Evolutionary conservation across 352 stramenopile genomes (phyloP).

Genomic region (Pythium plurisporium): DNA sequence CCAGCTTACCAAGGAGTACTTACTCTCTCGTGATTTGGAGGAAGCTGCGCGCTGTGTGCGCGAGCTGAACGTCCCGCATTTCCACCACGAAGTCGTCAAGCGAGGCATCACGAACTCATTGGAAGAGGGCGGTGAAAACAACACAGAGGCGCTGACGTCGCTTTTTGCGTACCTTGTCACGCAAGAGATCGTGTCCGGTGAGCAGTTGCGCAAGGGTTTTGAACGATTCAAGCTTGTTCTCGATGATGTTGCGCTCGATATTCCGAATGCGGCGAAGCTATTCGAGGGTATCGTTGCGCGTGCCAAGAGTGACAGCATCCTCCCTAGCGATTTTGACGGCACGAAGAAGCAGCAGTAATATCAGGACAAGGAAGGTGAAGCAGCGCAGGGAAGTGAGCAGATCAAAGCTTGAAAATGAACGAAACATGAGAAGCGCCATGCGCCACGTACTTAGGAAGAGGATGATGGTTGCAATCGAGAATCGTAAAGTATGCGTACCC

Average conservation of each 20-base stretch:
- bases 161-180: conserved; percentile 38
- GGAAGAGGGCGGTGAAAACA: conserved; percentile 35
- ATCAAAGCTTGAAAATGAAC: background rate
- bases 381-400: too few relatives aligned
- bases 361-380: background rate
- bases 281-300: conserved; percentile 32
- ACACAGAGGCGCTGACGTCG: conserved; percentile 36
- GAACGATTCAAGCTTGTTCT: conserved; percentile 76
- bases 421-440: background rate
- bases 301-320: conserved; percentile 71
- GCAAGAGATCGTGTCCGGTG: conserved; percentile 37
- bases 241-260: conserved; percentile 44
- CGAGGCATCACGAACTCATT: conserved; percentile 52
- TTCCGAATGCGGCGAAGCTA: conserved; percentile 23
- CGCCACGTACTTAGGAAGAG: background rate
- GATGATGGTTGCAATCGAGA: background rate
- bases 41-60: conserved; percentile 90
- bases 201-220: conserved; percentile 78
- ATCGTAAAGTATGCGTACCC: conserved; percentile 5
- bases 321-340: conserved; percentile 29
- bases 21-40: conserved; percentile 93
- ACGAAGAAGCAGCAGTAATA: conserved; percentile 23
- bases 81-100: conserved; percentile 97
- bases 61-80: conserved; percentile 94
- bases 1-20: conserved; percentile 96